Evolutionary conservation across 345 rosid species (phyloP), one percentile per base, ranked within the genome.

Genomic region (Pistacia integerrima): DNA sequence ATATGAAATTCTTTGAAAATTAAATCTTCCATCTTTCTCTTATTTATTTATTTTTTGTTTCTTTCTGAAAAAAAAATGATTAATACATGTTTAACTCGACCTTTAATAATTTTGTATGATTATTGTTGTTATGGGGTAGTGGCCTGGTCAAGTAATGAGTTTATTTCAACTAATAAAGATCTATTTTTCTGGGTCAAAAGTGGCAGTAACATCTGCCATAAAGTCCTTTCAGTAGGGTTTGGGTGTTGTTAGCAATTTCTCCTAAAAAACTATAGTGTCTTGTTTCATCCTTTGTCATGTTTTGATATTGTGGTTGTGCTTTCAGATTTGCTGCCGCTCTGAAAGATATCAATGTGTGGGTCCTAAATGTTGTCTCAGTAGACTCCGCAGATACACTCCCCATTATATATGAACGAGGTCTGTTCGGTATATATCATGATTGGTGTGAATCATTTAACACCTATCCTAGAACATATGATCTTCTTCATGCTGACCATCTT

Each of bases 381-480:
- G 95, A 93, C 77, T 90, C 98, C 12, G 92, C 97, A 28, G 99
- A 96, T 85, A 93, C 99, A 11, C 88, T 93, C 5, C 97, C 99
- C 64, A 82, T 96, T 74, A 94, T 96, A 44, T 96, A 88, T 36
- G 98, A 93, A 67, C 87, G 99, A 36, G 99, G 99, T 67, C 90
- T 96, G 28, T 91, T 96, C 4, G 99, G 98, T 55, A 89, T 91
- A 60, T 96, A 96, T 81, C 99, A 96, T 64, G 97, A 93, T 67
- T 96, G 99, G 99, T 93, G 98, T 6, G 93, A 96, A 83, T 92
- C 99, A 67, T 96, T 96, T 80, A 96, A 86, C 82, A 96, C 99
- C 64, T 93, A 96, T 62, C 99, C 99, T n/a, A 88, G 98, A 85
- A 80, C 97, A 35, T 93, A 93, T 62, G 99, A 96, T 87, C 97